Percentiles rank a stretch among this genome's conserved stretches.
Conservation (phyloP, 2,329 filamentous ascomycete genomes). For the Diplodia scrobiculata region DNA sequence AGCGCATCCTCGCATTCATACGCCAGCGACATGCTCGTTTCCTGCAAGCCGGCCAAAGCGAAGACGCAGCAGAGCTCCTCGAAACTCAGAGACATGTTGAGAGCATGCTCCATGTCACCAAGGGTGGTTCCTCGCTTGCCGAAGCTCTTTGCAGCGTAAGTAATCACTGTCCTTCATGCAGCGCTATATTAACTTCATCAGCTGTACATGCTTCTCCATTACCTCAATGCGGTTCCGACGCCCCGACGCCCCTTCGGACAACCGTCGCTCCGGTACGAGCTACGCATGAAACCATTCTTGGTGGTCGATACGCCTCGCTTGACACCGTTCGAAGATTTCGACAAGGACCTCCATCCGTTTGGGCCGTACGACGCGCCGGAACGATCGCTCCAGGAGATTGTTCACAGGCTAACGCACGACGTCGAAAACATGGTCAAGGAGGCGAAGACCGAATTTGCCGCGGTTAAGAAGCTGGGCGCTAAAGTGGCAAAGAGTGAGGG, state of each 20-base stretch:
- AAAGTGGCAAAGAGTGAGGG: constrained; percentile 41
- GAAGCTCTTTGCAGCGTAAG: constrained; percentile 28
- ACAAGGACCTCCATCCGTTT: constrained; percentile 40
- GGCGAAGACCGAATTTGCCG: constrained; percentile 42
- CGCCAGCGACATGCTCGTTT: not conserved
- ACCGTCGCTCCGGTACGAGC: constrained; percentile 70
- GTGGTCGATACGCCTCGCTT: constrained; percentile 67
- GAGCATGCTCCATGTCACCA: constrained; percentile 1
- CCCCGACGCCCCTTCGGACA: constrained; percentile 66
- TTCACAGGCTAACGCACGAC: constrained; percentile 11
- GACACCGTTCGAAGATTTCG: constrained; percentile 65
- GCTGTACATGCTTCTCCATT: constrained; percentile 63
- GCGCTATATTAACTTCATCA: not conserved
- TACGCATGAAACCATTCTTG: constrained; percentile 84
- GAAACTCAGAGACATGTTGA: constrained; percentile 14
- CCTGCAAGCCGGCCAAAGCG: not conserved
- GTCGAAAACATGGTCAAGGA: constrained; percentile 34
- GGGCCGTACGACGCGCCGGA: constrained; percentile 33
- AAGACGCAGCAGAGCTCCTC: constrained; percentile 8
- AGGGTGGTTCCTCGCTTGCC: constrained; percentile 14
- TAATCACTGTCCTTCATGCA: not conserved
- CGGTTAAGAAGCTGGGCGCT: constrained; percentile 44
- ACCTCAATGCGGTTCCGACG: constrained; percentile 57
- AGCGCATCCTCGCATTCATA: constrained; percentile 25
- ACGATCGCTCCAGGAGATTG: constrained; percentile 1